Conservation (phyloP, 768 basidiomycete genomes). For the Trametes cubensis region DNA sequence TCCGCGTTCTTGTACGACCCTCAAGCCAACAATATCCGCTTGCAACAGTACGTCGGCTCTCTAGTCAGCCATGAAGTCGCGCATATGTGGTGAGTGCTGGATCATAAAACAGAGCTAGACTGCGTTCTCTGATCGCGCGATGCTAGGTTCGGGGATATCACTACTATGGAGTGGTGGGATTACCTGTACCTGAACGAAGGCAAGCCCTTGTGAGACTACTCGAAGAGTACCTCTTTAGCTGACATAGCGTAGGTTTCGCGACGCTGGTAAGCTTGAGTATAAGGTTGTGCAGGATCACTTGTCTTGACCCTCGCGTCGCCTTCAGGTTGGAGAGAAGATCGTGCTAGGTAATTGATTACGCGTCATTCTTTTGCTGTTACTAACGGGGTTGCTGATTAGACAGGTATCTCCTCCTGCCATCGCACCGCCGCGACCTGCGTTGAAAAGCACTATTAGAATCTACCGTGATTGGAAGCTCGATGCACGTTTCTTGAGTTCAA, state of each 20-base stretch:
- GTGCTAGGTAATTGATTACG: not conserved
- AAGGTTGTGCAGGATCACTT: not conserved
- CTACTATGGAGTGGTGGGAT: constrained; percentile 94
- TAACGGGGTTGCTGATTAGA: no score
- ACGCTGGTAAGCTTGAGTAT: constrained; percentile 59
- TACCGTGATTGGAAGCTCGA: constrained; percentile 88
- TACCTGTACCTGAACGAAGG: constrained; percentile 83
- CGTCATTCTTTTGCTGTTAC: no score
- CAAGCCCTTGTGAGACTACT: constrained; percentile 31
- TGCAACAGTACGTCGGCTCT: constrained; percentile 77
- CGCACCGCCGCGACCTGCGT: no score
- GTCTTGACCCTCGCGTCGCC: not conserved
- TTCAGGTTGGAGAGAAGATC: not conserved
- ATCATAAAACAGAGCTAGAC: not conserved
- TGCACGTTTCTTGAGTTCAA: constrained; percentile 76
- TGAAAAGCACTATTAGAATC: constrained; percentile 42
- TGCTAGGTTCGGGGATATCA: constrained; percentile 65
- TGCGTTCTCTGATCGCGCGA: not conserved
- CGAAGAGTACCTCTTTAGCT: not conserved
- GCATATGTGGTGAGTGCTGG: constrained; percentile 63
- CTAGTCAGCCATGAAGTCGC: constrained; percentile 87
- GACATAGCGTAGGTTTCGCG: constrained; percentile 60
- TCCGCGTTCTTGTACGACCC: constrained; percentile 79
- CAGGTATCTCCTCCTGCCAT: no score
- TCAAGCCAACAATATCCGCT: constrained; percentile 67